Base-by-base conservation (phyloP, 257 asterid species). In the Cruciata laevipes region DNA sequence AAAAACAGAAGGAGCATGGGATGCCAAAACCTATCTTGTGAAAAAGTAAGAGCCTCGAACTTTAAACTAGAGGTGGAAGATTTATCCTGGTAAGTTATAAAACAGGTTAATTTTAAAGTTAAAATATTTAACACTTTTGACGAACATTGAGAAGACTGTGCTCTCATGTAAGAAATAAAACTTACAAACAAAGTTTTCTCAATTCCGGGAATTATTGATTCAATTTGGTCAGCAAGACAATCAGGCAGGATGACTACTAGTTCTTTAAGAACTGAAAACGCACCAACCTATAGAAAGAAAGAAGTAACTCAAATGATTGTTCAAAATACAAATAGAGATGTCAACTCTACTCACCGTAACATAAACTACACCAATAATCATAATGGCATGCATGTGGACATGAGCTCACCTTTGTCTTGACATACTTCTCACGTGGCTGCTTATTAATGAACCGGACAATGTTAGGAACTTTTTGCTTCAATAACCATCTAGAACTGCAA, bases 381-480 rank as follows among this genome's bases (percentile, higher is more conserved):
- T 38, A 24, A 58, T 23, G 42, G 11, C 49, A 69, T 23, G 24
- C 10, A 57, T 27, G 33, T 32, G 5, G 5, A n/a, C 13, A n/a
- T n/a, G n/a, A n/a, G 61, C 71, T 27, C 75, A 94, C 99, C 99
- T 87, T 94, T 68, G 99, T 91, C 81, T 94, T 94, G 70, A 94
- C 83, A 52, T 98, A 90, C 74, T 94, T 94, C 81, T 90, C 98
- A 0, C 96, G 93, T 31, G 89, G 80, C 85, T 94, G 99, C 82
- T 79, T 94, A 73, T 90, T 94, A 65, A 90, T 83, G 69, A 96
- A 90, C 79, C 98, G 85, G 71, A 90, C 93, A 72, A 94, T 86
- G 81, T 94, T 94, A 61, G 98, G 93, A 72, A 94, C 99, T 78
- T 90, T 98, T 82, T 87, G 96, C 86, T 90, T 94, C 89, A 94